Evolutionary conservation across 2,329 filamentous ascomycete species (phyloP), one percentile per base, ranked within the genome.

Genomic region (Orbilia brochopaga): DNA sequence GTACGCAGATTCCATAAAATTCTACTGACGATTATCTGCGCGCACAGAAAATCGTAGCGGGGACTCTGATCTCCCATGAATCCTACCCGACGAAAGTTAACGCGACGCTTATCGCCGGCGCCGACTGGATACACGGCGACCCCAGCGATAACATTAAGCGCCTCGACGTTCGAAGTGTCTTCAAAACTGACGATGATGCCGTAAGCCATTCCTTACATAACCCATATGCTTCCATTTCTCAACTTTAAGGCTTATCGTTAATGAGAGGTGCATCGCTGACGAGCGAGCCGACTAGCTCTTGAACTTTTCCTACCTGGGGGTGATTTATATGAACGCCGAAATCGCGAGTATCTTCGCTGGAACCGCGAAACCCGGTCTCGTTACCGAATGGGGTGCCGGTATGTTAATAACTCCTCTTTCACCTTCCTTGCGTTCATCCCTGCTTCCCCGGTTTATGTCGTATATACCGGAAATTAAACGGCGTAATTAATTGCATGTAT

Each of bases 61-160:
- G 78, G 53, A 78, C 74, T 63, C 75, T 82, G 48, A 69, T 76
- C 44, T 81, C 81, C 23, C 79, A 80, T 48, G 76, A 78, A 2
- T 57, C 62, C 60, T 81, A 81, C 73, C 76, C 78, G 4, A 77
- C 79, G 55, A 62, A 76, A 24, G 67, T 82, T 51, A 76, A 80
- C 57, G 80, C 80, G 35, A 76, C 76, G 24, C 80, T 81, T 62
- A 62, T 79, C 54, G 79, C 81, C 55, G 81, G 80, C 21, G 78
- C 78, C 53, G 81, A 82, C 74, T 81, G 78, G 75, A 76, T 82
- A 56, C 80, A 79, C 24, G 77, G 77, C 56, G 81, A 82, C 66
- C 78, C 79, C 1, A 76, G 78, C 55, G 80, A 79, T 2, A 75
- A 77, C 32, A 78, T 79, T 72, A 75, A 79, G 27, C 78, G 80